Evolutionary conservation across 176 grass and related monocot genomes (phyloP).

Genomic region (Oryza australiensis): DNA sequence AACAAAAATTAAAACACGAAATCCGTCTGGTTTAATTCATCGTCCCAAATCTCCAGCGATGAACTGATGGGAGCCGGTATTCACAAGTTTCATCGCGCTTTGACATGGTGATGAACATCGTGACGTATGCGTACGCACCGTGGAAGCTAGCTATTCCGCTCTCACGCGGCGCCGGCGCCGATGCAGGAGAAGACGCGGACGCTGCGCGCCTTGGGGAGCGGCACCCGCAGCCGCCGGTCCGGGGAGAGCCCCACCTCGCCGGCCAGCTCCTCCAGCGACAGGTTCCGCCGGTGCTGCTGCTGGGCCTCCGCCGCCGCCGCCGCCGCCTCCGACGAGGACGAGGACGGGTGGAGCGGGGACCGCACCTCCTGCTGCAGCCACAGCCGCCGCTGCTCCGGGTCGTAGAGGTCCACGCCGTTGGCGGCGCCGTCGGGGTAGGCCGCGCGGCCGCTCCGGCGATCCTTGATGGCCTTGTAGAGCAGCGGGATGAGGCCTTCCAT

Average conservation of each 20-base stretch:
- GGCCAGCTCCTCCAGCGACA: constrained; percentile 48
- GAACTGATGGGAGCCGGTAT: not conserved
- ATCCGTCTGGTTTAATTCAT: not conserved
- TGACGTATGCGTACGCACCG: not conserved
- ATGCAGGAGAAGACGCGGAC: constrained; percentile 59
- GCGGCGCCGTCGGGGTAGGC: not conserved
- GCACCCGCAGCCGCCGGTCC: constrained; percentile 34
- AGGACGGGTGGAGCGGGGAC: constrained; percentile 38
- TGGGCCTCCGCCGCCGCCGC: not conserved
- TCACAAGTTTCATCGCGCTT: not conserved
- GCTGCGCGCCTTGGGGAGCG: constrained; percentile 58
- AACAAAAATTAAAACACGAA: not conserved
- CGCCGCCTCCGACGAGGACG: not conserved
- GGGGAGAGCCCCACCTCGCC: constrained; percentile 40
- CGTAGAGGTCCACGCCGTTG: constrained; percentile 31
- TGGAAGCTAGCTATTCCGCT: no score
- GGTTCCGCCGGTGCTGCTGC: constrained; percentile 36
- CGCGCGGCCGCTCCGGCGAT: constrained; percentile 19
- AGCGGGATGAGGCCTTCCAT: constrained; percentile 68
- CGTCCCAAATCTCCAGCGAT: not conserved
- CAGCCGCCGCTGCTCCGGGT: constrained; percentile 46
- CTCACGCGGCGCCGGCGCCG: constrained; percentile 35
- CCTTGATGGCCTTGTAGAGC: constrained; percentile 64
- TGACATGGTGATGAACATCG: no score
- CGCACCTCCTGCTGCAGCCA: constrained; percentile 49